Evolutionary conservation across 1,139 yeast genomes (phyloP), one percentile per base, ranked within the genome.

Genomic region (Debaryomycetaceae sp.): DNA sequence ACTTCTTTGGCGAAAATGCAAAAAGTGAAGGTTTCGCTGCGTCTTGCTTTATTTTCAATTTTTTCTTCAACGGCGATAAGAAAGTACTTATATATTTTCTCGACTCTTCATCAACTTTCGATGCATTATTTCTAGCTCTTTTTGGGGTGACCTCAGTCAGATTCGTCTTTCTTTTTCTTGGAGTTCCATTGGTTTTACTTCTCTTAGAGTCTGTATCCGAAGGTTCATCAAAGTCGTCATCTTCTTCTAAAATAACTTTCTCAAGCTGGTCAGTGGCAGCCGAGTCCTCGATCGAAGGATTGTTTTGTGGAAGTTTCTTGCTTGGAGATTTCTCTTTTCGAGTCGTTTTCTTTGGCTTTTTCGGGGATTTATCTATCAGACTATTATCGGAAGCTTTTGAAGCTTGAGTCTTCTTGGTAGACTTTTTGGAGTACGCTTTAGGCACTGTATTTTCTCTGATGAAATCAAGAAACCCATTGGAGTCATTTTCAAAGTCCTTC

Each of bases 1-100:
- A 38, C 34, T 51, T 56, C 31, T 49, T 50, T 11, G 64, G 64
- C 3, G 63, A 56, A 15, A 62, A 44, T 5, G 59, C 55, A 3
- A 63, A 50, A 6, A 59, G 44, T 1, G 56, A 49, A 4, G 66
- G 61, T 31, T 57, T 54, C 24, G 57, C 42, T n/a, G 57, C 61
- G 5, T 56, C 50, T 28, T 39, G 41, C 37, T 62, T 61, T 35
- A 58, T 54, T 35, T 61, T 59, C 40, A 58, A 53, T 3, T 63
- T 42, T 30, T 55, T 57, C 36, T 63, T 64, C 17, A 56, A 43
- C 0, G 68, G 67, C 6, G 66, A 59, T 26, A 65, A 53, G 30
- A 65, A 57, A 14, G 55, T 46, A 14, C 53, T 52, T 38, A 63
- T 54, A 34, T 50, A 51, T 33, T 42, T 36, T 19, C 45, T 36